Percentiles rank a stretch among this genome's conserved stretches.
Evolutionary conservation across 2,329 filamentous ascomycete genomes (phyloP).

Genomic region (Cladosporium phlei): DNA sequence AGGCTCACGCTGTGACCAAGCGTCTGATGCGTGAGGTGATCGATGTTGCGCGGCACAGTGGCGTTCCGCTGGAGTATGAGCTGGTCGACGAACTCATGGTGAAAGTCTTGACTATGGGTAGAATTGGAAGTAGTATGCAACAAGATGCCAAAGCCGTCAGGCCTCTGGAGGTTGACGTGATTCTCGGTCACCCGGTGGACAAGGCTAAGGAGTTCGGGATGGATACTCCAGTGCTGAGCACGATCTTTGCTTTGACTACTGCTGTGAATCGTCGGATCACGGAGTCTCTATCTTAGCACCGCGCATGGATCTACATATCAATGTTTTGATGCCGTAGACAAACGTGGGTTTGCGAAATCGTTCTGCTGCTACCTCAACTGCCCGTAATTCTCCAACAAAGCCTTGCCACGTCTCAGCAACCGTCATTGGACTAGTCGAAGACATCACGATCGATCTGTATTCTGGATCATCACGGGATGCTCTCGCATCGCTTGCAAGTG

Average conservation of each 20-base stretch:
- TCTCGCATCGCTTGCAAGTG: too few relatives aligned
- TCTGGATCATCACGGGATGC: too few relatives aligned
- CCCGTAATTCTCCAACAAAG: too few relatives aligned
- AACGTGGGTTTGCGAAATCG: too few relatives aligned
- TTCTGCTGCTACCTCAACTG: too few relatives aligned
- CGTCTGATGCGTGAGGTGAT: constrained; percentile 44
- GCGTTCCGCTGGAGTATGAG: constrained; percentile 34
- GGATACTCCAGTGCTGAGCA: constrained; percentile 37
- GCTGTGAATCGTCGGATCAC: constrained; percentile 24
- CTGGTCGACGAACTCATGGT: constrained; percentile 37
- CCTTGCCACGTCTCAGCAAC: too few relatives aligned
- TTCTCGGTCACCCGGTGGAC: constrained; percentile 39
- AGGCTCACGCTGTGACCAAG: constrained; percentile 36
- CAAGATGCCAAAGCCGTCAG: constrained; percentile 38
- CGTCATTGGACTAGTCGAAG: too few relatives aligned
- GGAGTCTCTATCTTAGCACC: too few relatives aligned
- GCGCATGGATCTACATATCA: too few relatives aligned
- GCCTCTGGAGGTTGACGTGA: constrained; percentile 45
- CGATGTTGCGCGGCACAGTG: constrained; percentile 35
- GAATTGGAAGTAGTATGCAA: constrained; percentile 44
- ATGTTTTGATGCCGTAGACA: too few relatives aligned
- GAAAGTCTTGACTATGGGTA: constrained; percentile 37
- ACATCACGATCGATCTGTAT: too few relatives aligned
- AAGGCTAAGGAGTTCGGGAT: constrained; percentile 39
- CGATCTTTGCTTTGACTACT: constrained; percentile 32